These are phyloP conservation scores for Saccharomycopsis fibuligera DNA, from an alignment of 805 yeast genomes.

Conservation along the genomic window DNA sequence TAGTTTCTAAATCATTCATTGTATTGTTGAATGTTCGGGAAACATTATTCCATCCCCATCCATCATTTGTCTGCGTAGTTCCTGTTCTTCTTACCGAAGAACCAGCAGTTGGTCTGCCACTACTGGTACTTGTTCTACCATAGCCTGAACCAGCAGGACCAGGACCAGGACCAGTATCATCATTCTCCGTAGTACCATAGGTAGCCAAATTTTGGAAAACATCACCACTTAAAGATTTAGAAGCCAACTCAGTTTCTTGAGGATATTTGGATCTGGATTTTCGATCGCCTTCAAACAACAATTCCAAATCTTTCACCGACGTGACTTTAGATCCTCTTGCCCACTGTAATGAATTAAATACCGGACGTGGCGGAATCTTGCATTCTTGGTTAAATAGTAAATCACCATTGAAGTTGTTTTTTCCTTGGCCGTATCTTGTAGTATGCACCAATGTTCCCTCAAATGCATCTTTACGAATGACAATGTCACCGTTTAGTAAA, in stretches of 20 bases:
- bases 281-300: conserved; percentile 66
- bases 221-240: conserved; percentile 31
- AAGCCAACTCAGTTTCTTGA: conserved; percentile 53
- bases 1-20: conserved; percentile 46
- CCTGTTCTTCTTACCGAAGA: neutral
- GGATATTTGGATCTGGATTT: conserved; percentile 51
- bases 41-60: conserved; percentile 35
- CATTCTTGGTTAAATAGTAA: conserved; percentile 63
- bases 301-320: conserved; percentile 56
- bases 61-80: conserved; percentile 25
- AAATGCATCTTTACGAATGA: conserved; percentile 48
- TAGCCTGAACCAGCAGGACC: neutral
- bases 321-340: conserved; percentile 68
- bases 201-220: conserved; percentile 23
- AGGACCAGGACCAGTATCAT: neutral
- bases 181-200: conserved; percentile 16
- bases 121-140: neutral
- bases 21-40: conserved; percentile 45
- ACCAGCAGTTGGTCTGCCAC: neutral
- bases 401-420: conserved; percentile 39
- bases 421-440: conserved; percentile 31
- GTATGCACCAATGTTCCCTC: conserved; percentile 49
- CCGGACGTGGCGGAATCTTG: conserved; percentile 72
- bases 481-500: conserved; percentile 53
- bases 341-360: conserved; percentile 75